Conservation (phyloP, 768 basidiomycete genomes). For the Panus rudis region DNA sequence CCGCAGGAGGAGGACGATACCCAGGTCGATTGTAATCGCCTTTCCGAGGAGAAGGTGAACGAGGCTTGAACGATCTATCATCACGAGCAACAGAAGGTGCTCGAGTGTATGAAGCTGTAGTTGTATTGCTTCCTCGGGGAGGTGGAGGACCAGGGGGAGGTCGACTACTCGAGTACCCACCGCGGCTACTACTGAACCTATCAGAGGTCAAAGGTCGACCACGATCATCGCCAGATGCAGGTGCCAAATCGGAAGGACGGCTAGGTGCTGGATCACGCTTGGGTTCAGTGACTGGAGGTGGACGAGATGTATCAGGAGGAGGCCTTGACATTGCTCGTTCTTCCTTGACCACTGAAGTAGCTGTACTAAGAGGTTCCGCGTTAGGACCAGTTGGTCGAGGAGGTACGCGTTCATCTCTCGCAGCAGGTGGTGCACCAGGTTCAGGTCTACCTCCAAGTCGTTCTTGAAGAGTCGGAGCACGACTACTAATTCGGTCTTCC, state of each 20-base stretch:
- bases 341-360: conserved; percentile 1
- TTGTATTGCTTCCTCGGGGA: conserved; percentile 3
- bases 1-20: conserved; percentile 12
- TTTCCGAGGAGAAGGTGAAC: conserved; percentile 15
- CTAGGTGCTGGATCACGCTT: conserved; percentile 9
- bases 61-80: conserved; percentile 14
- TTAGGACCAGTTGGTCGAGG: too few relatives aligned
- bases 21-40: conserved; percentile 15
- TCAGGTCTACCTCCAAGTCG: conserved; percentile 12
- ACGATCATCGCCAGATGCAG: conserved; percentile 17
- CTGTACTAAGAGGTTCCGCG: background rate
- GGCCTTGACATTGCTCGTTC: too few relatives aligned
- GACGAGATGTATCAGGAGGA: conserved; percentile 8
- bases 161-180: conserved; percentile 1
- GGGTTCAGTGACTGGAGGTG: conserved; percentile 8
- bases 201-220: conserved; percentile 15
- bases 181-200: conserved; percentile 7
- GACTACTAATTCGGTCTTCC: conserved; percentile 20
- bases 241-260: conserved; percentile 8
- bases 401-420: too few relatives aligned
- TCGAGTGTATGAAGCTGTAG: conserved; percentile 9
- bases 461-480: conserved; percentile 18
- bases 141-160: conserved; percentile 6
- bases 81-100: conserved; percentile 20
- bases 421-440: background rate